These are phyloP conservation scores for Verticillium nubilum DNA, from an alignment of 2,329 filamentous ascomycete genomes.

Conservation along the genomic window DNA sequence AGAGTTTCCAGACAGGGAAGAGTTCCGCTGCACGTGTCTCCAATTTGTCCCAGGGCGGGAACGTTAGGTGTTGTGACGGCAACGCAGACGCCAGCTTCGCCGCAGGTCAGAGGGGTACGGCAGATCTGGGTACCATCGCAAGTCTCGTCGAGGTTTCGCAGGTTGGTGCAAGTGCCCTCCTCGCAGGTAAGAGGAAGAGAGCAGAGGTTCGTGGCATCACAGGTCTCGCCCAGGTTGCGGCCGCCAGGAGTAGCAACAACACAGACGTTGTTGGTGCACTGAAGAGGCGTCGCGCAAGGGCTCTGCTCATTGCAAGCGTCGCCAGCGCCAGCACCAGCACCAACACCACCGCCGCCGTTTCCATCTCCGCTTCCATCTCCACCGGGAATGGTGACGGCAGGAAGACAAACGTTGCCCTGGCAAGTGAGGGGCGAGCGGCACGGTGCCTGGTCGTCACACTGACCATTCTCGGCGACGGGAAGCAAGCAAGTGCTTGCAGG, in stretches of 20 bases:
- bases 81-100: neutral
- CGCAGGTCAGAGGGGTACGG: neutral
- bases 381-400: neutral
- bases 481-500: neutral
- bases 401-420: neutral
- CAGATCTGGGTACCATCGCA: neutral
- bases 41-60: neutral
- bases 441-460: neutral
- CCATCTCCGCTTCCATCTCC: neutral
- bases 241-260: neutral
- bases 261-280: neutral
- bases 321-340: neutral
- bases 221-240: neutral
- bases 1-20: neutral
- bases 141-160: neutral
- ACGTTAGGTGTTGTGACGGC: neutral
- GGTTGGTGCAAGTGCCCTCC: neutral
- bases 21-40: neutral
- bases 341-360: neutral
- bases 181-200: neutral
- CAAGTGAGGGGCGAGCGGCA: neutral
- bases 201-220: neutral
- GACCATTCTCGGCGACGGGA: neutral
- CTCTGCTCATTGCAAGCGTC: neutral
- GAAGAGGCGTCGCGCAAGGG: neutral